These are phyloP conservation scores for Solanum pennellii DNA, from an alignment of 257 asterid genomes.

Conservation along the genomic window DNA sequence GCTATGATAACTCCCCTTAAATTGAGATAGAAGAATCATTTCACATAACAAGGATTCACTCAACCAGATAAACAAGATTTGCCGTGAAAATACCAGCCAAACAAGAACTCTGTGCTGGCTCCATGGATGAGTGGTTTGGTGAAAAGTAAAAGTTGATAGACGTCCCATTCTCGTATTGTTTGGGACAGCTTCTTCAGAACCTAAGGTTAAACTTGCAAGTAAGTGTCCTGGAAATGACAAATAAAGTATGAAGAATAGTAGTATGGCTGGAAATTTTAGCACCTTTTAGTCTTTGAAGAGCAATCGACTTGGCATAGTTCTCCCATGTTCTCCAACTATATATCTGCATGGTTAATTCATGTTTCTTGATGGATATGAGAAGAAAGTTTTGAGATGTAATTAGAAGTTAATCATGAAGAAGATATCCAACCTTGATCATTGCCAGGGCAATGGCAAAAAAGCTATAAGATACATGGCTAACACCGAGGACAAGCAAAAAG, in stretches of 20 bases:
- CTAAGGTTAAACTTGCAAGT: constrained; percentile 14
- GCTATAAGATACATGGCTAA: constrained; percentile 75
- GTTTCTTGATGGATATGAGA: neutral
- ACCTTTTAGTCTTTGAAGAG: constrained; percentile 49
- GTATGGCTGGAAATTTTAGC: constrained; percentile 22
- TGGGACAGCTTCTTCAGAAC: constrained; percentile 23
- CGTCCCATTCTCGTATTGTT: constrained; percentile 42
- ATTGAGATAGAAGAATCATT: neutral
- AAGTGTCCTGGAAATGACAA: neutral
- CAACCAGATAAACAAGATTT: neutral
- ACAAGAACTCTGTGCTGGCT: constrained; percentile 69
- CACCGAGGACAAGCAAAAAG: constrained; percentile 72
- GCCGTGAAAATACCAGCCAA: constrained; percentile 64
- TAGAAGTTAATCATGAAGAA: neutral
- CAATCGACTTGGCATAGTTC: constrained; percentile 67
- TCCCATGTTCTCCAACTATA: constrained; percentile 96
- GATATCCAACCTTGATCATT: constrained; percentile 60
- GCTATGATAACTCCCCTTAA: neutral
- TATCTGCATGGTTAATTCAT: constrained; percentile 32
- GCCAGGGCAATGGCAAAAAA: constrained; percentile 71
- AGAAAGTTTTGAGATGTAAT: neutral
- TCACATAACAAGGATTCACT: neutral
- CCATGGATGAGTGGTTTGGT: constrained; percentile 92
- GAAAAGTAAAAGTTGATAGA: constrained; percentile 45
- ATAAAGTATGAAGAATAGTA: neutral